Conservation (phyloP, 129 eudicot species). For the Helianthus tuberosus region DNA sequence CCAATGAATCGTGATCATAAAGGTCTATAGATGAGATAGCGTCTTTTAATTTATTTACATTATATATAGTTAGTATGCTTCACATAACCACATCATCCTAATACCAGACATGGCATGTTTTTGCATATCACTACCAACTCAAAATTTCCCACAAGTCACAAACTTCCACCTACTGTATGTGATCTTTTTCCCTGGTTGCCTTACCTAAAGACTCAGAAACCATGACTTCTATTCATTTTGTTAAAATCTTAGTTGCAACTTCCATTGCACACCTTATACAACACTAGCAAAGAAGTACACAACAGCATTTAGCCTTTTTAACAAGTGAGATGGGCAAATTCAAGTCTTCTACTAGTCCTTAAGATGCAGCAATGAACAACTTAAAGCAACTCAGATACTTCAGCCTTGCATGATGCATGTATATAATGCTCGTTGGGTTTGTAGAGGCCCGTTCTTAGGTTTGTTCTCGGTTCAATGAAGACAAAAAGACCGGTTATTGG, state of each 20-base stretch:
- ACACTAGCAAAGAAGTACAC: not conserved
- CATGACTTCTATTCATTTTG: not conserved
- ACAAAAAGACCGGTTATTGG: not conserved
- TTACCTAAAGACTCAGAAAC: not conserved
- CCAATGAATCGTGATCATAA: not conserved
- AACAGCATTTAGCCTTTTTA: too few relatives aligned
- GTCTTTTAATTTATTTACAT: not conserved
- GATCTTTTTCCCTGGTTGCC: not conserved
- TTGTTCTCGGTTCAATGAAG: not conserved
- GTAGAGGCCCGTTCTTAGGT: not conserved
- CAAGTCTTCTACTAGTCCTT: too few relatives aligned
- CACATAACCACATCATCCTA: not conserved
- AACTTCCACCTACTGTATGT: not conserved
- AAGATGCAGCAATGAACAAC: too few relatives aligned
- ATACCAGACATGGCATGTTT: not conserved
- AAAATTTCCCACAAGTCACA: not conserved
- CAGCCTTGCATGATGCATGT: too few relatives aligned
- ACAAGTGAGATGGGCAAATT: too few relatives aligned
- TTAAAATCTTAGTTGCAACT: not conserved
- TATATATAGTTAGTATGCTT: not conserved
- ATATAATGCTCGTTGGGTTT: not conserved
- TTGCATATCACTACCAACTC: not conserved
- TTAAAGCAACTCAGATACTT: too few relatives aligned
- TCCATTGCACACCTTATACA: not conserved
- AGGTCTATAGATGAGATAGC: not conserved